Percentiles rank a stretch among this genome's conserved stretches.
Conservation (phyloP, 2,329 filamentous ascomycete species). For the Penicillium italicum region DNA sequence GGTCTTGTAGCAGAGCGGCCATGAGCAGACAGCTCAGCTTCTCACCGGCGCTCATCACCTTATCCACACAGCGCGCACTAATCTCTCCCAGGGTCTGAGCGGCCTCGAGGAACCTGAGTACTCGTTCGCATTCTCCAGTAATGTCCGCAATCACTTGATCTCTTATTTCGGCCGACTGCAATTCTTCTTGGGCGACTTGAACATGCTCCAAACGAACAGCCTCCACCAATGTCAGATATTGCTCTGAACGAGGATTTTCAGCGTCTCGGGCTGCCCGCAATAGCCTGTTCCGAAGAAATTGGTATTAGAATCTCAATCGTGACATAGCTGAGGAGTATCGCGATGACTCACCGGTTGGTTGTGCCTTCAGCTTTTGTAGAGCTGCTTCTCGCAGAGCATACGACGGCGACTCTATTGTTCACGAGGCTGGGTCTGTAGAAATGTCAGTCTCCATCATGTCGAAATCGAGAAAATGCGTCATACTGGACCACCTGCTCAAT, state of each 20-base stretch:
- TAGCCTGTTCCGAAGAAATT: slow-evolving; percentile 30
- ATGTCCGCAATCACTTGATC: slow-evolving; percentile 63
- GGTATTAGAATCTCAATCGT: slow-evolving; percentile 7
- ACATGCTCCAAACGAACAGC: slow-evolving; percentile 82
- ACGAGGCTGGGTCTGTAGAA: slow-evolving; percentile 55
- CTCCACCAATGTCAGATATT: slow-evolving; percentile 71
- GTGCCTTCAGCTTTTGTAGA: slow-evolving; percentile 93
- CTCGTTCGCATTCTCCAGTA: slow-evolving; percentile 72
- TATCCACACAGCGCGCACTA: slow-evolving; percentile 73
- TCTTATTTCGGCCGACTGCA: slow-evolving; percentile 56
- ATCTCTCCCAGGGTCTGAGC: slow-evolving; percentile 64
- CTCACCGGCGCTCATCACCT: slow-evolving; percentile 91
- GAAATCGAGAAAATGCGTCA: slow-evolving; percentile 20
- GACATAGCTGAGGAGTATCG: neutral
- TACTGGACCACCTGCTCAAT: slow-evolving; percentile 67
- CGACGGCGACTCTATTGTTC: slow-evolving; percentile 76
- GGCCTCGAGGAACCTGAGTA: slow-evolving; percentile 69
- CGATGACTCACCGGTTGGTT: slow-evolving; percentile 74
- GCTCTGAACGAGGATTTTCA: slow-evolving; percentile 46
- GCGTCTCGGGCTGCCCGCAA: slow-evolving; percentile 50
- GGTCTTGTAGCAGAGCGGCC: slow-evolving; percentile 76
- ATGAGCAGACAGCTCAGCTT: slow-evolving; percentile 93
- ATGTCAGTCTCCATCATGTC: neutral
- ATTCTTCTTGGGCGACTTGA: slow-evolving; percentile 62
- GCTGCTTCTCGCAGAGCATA: slow-evolving; percentile 92